A percentile compares a stretch with the other conserved stretches of the same genome.
These are phyloP conservation scores for rapeseed (Brassica napus) DNA, from an alignment of 345 rosid species.

Conservation along the genomic window Da-Ae NC_063446.1:63633501-63634000, in stretches of 20 bases:
- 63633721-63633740: background rate
- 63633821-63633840: no score
- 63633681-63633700: slow-evolving; percentile 26
- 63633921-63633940: no score
- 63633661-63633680: slow-evolving; percentile 22
- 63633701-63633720: slow-evolving; percentile 8
- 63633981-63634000: no score
- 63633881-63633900: no score
- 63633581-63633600: background rate
- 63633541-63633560: background rate
- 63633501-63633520: background rate
- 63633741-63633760: slow-evolving; percentile 32
- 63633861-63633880: no score
- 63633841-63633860: no score
- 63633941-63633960: no score
- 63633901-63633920: no score
- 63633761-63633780: slow-evolving; percentile 33
- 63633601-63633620: background rate
- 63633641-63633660: background rate
- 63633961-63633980: no score
- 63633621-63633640: slow-evolving; percentile 3
- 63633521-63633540: background rate
- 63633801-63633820: no score
- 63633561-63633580: slow-evolving; percentile 8
- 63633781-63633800: slow-evolving; percentile 24